Percentiles rank a stretch among this genome's conserved stretches.
These are phyloP conservation scores for Vanrija sp. DNA, from an alignment of 1,284 basidiomycete genomes.

Conservation along the genomic window DNA sequence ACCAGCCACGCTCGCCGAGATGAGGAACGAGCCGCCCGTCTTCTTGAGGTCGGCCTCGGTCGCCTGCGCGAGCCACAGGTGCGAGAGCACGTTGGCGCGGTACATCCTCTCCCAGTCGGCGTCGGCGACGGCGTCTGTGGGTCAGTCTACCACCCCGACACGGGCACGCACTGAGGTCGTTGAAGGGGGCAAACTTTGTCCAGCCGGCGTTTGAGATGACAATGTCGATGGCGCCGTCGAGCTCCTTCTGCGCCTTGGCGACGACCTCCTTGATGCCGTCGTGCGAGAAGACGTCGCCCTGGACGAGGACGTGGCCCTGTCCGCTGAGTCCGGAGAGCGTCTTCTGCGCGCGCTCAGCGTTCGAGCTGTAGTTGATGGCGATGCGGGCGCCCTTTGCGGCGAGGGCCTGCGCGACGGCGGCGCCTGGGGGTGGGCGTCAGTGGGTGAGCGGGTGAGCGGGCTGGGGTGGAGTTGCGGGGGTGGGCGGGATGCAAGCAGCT, in stretches of 20 bases:
- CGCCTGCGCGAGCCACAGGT: slow-evolving; percentile 27
- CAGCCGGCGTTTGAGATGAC: slow-evolving; percentile 24
- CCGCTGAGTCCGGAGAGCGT: slow-evolving; percentile 14
- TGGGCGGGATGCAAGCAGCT: background rate
- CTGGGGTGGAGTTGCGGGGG: background rate
- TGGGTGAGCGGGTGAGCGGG: too few species aligned
- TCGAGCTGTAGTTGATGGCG: slow-evolving; percentile 24
- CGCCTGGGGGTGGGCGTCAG: slow-evolving; percentile 6
- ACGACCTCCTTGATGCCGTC: slow-evolving; percentile 14
- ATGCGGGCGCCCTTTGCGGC: slow-evolving; percentile 17
- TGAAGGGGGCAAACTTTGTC: slow-evolving; percentile 21
- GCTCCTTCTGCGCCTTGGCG: slow-evolving; percentile 7
- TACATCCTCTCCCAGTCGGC: slow-evolving; percentile 24
- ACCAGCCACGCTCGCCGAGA: slow-evolving; percentile 20
- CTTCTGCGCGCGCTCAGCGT: slow-evolving; percentile 19
- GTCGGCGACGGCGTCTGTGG: slow-evolving; percentile 18
- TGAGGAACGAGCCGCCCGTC: slow-evolving; percentile 20
- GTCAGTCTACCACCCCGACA: background rate
- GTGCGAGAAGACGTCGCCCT: slow-evolving; percentile 23
- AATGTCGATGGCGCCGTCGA: slow-evolving; percentile 21
- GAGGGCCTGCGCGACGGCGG: slow-evolving; percentile 17
- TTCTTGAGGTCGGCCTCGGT: slow-evolving; percentile 16
- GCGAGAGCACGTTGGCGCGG: slow-evolving; percentile 22
- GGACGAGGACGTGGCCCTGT: slow-evolving; percentile 18
- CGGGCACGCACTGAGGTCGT: slow-evolving; percentile 19